Conservation (phyloP, 2,329 filamentous ascomycete species). For the Aspergillus piperis region DNA sequence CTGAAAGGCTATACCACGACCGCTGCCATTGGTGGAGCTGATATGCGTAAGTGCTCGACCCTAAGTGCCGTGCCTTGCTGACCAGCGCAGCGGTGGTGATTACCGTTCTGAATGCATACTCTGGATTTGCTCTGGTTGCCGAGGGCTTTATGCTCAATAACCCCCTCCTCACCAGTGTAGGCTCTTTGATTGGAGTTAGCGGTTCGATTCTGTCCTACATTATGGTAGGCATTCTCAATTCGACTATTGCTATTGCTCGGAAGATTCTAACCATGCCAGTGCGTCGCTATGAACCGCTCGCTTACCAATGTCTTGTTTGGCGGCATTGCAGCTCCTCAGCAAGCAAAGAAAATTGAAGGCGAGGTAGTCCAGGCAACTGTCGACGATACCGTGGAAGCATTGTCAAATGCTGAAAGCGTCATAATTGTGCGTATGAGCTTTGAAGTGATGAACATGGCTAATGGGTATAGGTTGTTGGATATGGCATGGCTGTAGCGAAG, state of each 20-base stretch:
- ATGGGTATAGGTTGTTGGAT: slow-evolving; percentile 66
- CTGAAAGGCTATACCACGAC: slow-evolving; percentile 86
- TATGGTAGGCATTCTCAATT: slow-evolving; percentile 43
- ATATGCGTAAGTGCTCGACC: slow-evolving; percentile 65
- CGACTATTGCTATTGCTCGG: neutral
- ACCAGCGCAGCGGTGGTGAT: slow-evolving; percentile 69
- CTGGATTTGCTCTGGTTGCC: slow-evolving; percentile 84
- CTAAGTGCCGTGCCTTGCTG: slow-evolving; percentile 22
- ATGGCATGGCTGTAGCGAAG: slow-evolving; percentile 93
- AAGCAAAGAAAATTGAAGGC: slow-evolving; percentile 72
- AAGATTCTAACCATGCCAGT: slow-evolving; percentile 43
- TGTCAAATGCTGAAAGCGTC: slow-evolving; percentile 76
- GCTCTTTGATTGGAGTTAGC: slow-evolving; percentile 82
- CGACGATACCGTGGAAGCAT: slow-evolving; percentile 76
- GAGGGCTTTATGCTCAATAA: slow-evolving; percentile 93
- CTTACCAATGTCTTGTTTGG: slow-evolving; percentile 89
- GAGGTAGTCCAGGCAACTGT: slow-evolving; percentile 74
- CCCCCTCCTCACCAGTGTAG: slow-evolving; percentile 78
- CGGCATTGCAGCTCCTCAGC: slow-evolving; percentile 67
- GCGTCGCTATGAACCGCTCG: slow-evolving; percentile 87
- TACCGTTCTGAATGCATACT: slow-evolving; percentile 87
- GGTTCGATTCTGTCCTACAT: slow-evolving; percentile 88
- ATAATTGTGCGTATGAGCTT: slow-evolving; percentile 62
- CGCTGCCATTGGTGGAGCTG: slow-evolving; percentile 84
- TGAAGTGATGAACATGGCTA: neutral